phyloP scores from a whole-genome alignment of 129 eudicot species.

The Flaveria bidentis region DNA sequence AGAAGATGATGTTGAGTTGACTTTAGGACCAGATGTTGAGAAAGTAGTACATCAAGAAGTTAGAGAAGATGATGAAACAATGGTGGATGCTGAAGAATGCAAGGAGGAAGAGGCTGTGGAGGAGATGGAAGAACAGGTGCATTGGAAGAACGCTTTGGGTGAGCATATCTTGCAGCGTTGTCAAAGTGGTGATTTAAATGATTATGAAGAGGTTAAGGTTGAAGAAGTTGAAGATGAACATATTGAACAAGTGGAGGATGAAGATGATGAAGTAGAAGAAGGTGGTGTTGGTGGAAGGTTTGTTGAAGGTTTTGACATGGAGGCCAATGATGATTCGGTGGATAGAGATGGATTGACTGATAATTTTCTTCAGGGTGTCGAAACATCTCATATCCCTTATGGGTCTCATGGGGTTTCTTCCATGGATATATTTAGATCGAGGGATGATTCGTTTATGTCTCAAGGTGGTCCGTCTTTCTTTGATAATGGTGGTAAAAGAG shows the following conservation, averaged over 20 bases:
- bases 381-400: conserved; percentile 42
- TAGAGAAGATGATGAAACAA: conserved; percentile 44
- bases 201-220: conserved; percentile 39
- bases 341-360: conserved; percentile 60
- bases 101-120: conserved; percentile 42
- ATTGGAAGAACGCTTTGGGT: conserved; percentile 36
- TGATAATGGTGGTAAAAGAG: conserved; percentile 62
- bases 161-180: conserved; percentile 66
- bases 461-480: conserved; percentile 48
- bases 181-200: conserved; percentile 39
- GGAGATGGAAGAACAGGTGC: conserved; percentile 36
- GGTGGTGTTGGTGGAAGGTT: conserved; percentile 40
- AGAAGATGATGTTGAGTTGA: conserved; percentile 47
- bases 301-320: conserved; percentile 50
- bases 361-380: conserved; percentile 58
- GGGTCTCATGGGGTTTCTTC: conserved; percentile 49
- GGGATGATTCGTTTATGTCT: conserved; percentile 42
- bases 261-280: conserved; percentile 44
- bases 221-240: conserved; percentile 46
- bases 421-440: conserved; percentile 43
- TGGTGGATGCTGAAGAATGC: conserved; percentile 41
- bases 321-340: conserved; percentile 37
- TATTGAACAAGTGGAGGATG: conserved; percentile 38
- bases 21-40: conserved; percentile 50
- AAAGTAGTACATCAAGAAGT: conserved; percentile 36